Evolutionary conservation across 2,329 filamentous ascomycete genomes (phyloP).

Genomic region (Samsoniella hepiali): DNA sequence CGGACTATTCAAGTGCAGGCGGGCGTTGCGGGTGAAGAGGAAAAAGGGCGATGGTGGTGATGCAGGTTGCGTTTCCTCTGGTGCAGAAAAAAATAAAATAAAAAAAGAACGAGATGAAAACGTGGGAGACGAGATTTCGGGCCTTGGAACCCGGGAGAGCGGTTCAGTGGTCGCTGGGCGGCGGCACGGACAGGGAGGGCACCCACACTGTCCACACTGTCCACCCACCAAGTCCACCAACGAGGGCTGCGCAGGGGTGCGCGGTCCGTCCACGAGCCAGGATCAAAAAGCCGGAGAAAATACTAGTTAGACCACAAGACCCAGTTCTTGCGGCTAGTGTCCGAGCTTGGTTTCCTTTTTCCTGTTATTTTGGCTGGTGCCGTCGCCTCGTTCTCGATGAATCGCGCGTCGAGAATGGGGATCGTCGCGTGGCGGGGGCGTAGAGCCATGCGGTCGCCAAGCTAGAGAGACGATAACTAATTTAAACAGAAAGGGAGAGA

Average conservation of each 20-base stretch:
- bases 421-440: slow-evolving; percentile 10
- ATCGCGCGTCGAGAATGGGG: slow-evolving; percentile 3
- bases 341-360: not conserved
- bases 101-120: slow-evolving; percentile 8
- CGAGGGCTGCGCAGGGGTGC: not conserved
- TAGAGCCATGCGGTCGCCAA: not conserved
- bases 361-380: not conserved
- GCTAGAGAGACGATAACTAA: not conserved
- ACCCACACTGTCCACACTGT: not conserved
- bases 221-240: not conserved
- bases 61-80: not conserved
- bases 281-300: not conserved
- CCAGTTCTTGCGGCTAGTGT: not conserved
- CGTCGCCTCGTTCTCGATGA: not conserved
- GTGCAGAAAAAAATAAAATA: not conserved
- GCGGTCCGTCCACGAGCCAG: not conserved
- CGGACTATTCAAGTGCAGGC: too few species aligned
- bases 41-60: not conserved
- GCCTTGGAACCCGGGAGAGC: slow-evolving; percentile 8
- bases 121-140: slow-evolving; percentile 12
- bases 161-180: slow-evolving; percentile 9
- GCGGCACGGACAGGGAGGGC: not conserved
- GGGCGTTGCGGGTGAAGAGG: not conserved
- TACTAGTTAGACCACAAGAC: not conserved
- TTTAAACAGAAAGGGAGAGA: not conserved